phyloP scores from a whole-genome alignment of 306 rosid genomes.

The Morella rubra region DNA sequence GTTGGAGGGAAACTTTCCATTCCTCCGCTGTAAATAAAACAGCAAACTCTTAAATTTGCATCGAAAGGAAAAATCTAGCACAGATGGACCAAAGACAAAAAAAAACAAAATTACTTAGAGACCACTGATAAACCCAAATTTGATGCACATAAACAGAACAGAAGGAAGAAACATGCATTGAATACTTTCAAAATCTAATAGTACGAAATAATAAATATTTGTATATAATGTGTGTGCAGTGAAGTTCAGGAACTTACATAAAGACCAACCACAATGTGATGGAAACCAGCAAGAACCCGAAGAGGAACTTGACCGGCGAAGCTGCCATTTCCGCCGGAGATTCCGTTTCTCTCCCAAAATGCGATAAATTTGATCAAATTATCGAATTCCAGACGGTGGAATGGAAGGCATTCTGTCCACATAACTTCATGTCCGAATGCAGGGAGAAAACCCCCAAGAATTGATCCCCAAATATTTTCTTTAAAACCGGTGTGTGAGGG shows the following conservation, averaged over 20 bases:
- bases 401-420: slow-evolving; percentile 33
- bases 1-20: too few species aligned
- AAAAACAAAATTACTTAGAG: too few species aligned
- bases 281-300: slow-evolving; percentile 68
- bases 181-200: background rate
- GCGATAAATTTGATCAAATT: slow-evolving; percentile 41
- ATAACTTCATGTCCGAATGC: slow-evolving; percentile 36
- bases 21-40: background rate
- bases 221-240: background rate
- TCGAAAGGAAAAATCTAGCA: background rate
- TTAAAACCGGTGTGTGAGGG: slow-evolving; percentile 5
- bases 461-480: slow-evolving; percentile 3
- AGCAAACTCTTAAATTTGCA: background rate
- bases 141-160: background rate
- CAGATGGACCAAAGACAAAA: background rate
- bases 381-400: slow-evolving; percentile 42
- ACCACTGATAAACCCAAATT: slow-evolving; percentile 9
- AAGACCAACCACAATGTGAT: slow-evolving; percentile 75
- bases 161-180: background rate
- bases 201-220: too few species aligned
- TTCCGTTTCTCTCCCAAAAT: slow-evolving; percentile 21
- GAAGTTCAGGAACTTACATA: slow-evolving; percentile 58
- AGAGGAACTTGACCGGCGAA: slow-evolving; percentile 84
- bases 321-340: slow-evolving; percentile 60
- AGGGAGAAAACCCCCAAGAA: slow-evolving; percentile 50